Base-by-base conservation (phyloP, 495 filamentous ascomycete genomes). In the Aspergillus bridgeri region DNA sequence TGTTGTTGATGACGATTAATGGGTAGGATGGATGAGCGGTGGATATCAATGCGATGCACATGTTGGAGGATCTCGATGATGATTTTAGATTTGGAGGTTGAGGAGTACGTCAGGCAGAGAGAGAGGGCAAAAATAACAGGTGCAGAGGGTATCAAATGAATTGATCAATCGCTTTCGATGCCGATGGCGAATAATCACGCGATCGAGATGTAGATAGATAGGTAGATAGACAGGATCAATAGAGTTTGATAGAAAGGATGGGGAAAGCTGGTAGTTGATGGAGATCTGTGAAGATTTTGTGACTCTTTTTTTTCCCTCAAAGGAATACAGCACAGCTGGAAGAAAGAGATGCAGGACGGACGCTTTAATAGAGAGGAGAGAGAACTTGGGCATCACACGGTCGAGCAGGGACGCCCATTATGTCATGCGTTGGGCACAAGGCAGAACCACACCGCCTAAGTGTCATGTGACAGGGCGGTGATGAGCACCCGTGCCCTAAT, bases 21-120 rank as follows among this genome's bases (percentile, higher is more conserved):
- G 92, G 83, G 74, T 97, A 99, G 51, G 83, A 75, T 8, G 95
- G 95, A 69, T 99, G 94, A 29, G 89, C 83, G 4, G 92, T 97
- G 42, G 95, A 92, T 47, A 96, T 69, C 25, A 98, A 78, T 47
- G 88, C 88, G 72, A 98, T 98, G 71, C 95, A 98, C 94, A 98
- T 98, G n/a, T n/a, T n/a, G n/a, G n/a, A n/a, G n/a, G n/a, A n/a
- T n/a, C n/a, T n/a, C n/a, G n/a, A n/a, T n/a, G 25, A 7, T 7
- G 7, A 7, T 3, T 27, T 27, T 27, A 7, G 7, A 27, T 27
- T 27, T 27, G 25, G 25, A 3, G 7, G 25, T 27, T 27, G 7
- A 4, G 25, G 3, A 27, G 25, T 3, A 27, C 7, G 25, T n/a
- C n/a, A n/a, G n/a, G n/a, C n/a, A n/a, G n/a, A n/a, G n/a, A n/a